These are phyloP conservation scores for Chlorella vulgaris DNA, from an alignment of 139 green algal species.

Conservation along the genomic window DNA sequence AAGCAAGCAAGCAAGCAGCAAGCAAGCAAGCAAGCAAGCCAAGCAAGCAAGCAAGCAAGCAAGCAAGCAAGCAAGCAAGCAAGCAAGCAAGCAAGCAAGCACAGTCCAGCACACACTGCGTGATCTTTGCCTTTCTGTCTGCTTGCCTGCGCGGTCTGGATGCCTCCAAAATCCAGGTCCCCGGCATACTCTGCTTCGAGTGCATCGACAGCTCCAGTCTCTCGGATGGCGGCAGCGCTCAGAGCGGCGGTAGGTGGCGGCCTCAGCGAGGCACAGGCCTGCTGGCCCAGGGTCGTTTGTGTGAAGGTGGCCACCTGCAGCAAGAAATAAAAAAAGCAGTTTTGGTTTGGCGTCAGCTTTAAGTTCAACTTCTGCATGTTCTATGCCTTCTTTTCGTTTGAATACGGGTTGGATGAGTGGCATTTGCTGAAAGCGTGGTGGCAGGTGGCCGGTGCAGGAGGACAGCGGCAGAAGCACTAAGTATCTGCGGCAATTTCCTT, in stretches of 20 bases:
- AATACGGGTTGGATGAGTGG: no score
- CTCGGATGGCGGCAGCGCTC: constrained; percentile 49
- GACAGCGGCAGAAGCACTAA: not conserved
- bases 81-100: no score
- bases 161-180: constrained; percentile 80
- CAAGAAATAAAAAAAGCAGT: not conserved
- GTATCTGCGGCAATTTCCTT: not conserved
- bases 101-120: no score
- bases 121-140: no score
- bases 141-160: constrained; percentile 53
- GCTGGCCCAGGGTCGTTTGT: constrained; percentile 69
- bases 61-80: no score
- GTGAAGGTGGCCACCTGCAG: constrained; percentile 50
- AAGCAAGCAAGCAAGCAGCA: not conserved
- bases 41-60: no score
- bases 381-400: no score
- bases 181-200: constrained; percentile 63
- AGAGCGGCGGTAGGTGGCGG: constrained; percentile 1
- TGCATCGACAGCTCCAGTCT: constrained; percentile 64
- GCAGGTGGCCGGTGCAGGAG: not conserved
- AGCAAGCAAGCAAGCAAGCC: no score
- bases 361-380: no score
- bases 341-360: not conserved
- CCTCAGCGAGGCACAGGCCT: constrained; percentile 43
- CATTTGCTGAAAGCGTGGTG: no score